Evolutionary conservation across 1,139 yeast species (phyloP).

Genomic region (Candida freyschussii): DNA sequence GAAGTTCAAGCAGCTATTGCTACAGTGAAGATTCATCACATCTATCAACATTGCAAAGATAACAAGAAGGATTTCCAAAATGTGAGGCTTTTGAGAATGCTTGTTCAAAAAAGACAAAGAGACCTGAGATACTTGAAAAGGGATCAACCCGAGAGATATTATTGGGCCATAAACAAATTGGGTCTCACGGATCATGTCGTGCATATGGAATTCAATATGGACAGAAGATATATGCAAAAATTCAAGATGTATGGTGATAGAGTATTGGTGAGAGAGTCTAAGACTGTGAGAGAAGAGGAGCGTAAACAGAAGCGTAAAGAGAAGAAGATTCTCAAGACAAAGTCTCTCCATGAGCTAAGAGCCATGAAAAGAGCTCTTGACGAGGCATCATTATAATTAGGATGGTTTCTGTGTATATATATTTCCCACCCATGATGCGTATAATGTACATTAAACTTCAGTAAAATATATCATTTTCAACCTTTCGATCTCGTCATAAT

Average conservation of each 20-base stretch:
- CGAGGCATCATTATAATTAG: constrained; percentile 1
- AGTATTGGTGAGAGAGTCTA: constrained; percentile 39
- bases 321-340: constrained; percentile 29
- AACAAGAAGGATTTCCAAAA: constrained; percentile 71
- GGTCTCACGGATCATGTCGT: constrained; percentile 83
- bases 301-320: constrained; percentile 40
- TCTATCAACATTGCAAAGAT: constrained; percentile 70
- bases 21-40: constrained; percentile 74
- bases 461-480: neutral
- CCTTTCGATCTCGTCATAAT: neutral
- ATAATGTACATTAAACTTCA: constrained; percentile 1
- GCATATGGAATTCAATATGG: constrained; percentile 77
- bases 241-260: constrained; percentile 57
- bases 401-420: constrained; percentile 3
- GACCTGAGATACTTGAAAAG: constrained; percentile 76
- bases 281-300: constrained; percentile 37
- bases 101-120: constrained; percentile 86
- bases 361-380: constrained; percentile 23
- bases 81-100: constrained; percentile 66
- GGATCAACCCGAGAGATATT: constrained; percentile 76
- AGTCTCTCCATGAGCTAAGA: constrained; percentile 22
- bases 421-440: neutral
- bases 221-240: constrained; percentile 78
- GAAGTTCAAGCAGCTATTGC: constrained; percentile 93
- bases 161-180: constrained; percentile 77